These are phyloP conservation scores for Phyllosticta paracitricarpa DNA, from an alignment of 2,329 filamentous ascomycete genomes.

Conservation along the genomic window DNA sequence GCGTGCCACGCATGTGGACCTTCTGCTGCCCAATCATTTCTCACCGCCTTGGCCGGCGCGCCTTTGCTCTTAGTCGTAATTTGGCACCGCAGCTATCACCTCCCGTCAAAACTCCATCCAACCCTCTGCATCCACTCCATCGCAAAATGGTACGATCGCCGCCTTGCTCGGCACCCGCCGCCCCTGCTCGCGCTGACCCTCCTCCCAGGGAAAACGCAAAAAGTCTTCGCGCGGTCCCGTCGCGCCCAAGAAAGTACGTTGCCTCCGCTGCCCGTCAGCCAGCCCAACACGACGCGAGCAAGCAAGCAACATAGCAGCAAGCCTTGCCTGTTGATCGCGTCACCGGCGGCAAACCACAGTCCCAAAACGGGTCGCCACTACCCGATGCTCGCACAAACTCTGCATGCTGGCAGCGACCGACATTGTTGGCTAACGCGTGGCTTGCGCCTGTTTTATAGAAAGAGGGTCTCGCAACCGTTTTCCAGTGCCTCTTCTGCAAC, in stretches of 20 bases:
- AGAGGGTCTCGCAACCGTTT: constrained; percentile 69
- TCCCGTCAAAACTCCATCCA: not conserved
- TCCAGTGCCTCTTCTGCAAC: constrained; percentile 97
- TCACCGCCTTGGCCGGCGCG: not conserved
- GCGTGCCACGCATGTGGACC: not conserved
- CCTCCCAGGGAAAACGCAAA: constrained; percentile 76
- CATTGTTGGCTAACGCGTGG: not conserved
- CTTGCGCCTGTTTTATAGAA: constrained; percentile 22
- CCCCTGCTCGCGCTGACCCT: not conserved
- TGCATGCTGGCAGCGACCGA: not conserved
- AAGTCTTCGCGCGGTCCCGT: constrained; percentile 70
- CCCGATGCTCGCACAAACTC: not conserved
- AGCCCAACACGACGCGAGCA: not conserved
- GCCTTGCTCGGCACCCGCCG: not conserved
- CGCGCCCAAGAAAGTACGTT: constrained; percentile 67
- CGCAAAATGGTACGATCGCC: constrained; percentile 17
- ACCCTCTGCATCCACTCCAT: not conserved
- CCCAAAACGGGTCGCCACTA: not conserved
- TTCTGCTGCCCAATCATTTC: not conserved
- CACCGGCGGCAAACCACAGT: not conserved
- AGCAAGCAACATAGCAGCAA: not conserved
- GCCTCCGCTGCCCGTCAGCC: not conserved
- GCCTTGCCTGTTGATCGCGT: not conserved
- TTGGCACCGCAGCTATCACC: not conserved
- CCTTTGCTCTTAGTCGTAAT: not conserved